Base-by-base conservation (phyloP, 768 basidiomycete genomes). In the Lyophyllum shimeji region DNA sequence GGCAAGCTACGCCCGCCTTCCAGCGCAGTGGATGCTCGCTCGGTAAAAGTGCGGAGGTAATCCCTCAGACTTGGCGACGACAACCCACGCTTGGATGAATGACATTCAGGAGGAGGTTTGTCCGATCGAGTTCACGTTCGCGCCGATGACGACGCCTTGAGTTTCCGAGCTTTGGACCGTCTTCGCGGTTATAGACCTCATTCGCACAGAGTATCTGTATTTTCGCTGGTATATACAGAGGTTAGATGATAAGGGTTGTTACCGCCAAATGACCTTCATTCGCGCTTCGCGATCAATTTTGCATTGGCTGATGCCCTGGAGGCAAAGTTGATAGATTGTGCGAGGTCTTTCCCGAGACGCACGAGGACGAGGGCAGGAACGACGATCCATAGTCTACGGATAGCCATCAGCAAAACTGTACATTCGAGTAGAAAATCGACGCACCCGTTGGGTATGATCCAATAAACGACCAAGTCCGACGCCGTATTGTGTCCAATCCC, bases 401-500 rank as follows among this genome's bases (percentile, higher is more conserved):
- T 17, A 34, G 27, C 12, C 52, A 25, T 49, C 21, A 39, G 55
- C 47, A 2, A 47, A 17, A 18, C 17, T 18, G 1, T 13, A 3
- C n/a, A 52, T 34, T 29, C 8, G 37, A 49, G 7, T 8, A 2
- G 17, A 2, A 34, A 25, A 25, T 33, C 4, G 4, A 61, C 86
- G 49, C 62, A 90, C 90, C 88, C 90, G 60, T 93, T 93, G 0
- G 93, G 90, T 44, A 92, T 65, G 53, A 92, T 75, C 83, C 85
- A 95, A 50, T 82, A 80, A 18, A 83, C 46, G 24, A 89, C 18
- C 42, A 89, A 68, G 29, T 79, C 76, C 44, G 64, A 59, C 21
- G 73, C 53, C 11, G 75, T 63, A 64, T 95, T 95, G 65, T 96
- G 94, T 8, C 91, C 91, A 25, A 86, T 74, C 9, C 82, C 75